These are phyloP conservation scores for Astraeus odoratus DNA, from an alignment of 768 basidiomycete genomes.

Conservation along the genomic window DNA sequence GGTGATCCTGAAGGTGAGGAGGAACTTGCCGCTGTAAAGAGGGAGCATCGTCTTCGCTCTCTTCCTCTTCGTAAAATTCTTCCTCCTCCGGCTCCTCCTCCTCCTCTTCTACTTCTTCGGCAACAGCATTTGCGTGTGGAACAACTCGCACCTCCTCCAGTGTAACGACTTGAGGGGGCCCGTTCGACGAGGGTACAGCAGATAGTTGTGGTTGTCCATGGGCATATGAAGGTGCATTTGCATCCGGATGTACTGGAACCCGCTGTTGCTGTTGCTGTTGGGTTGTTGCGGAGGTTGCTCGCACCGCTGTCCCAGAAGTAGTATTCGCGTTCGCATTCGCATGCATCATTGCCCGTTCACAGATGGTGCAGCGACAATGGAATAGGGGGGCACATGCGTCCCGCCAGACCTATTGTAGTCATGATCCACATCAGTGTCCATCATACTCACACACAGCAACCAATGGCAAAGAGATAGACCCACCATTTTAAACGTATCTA, in stretches of 20 bases:
- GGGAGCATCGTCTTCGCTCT: slow-evolving; percentile 16
- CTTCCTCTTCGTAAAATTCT: slow-evolving; percentile 23
- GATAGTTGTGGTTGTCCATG: too few species aligned
- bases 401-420: slow-evolving; percentile 59
- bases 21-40: too few species aligned
- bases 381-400: slow-evolving; percentile 68
- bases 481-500: slow-evolving; percentile 53
- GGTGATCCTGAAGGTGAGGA: too few species aligned
- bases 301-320: slow-evolving; percentile 15
- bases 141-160: slow-evolving; percentile 18
- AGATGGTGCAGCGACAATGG: slow-evolving; percentile 67
- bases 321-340: slow-evolving; percentile 37
- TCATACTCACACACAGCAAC: not conserved
- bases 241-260: not conserved
- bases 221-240: slow-evolving; percentile 1
- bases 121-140: slow-evolving; percentile 25
- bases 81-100: slow-evolving; percentile 17
- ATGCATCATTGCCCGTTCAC: slow-evolving; percentile 55
- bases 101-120: slow-evolving; percentile 23
- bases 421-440: too few species aligned
- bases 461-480: slow-evolving; percentile 18
- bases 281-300: slow-evolving; percentile 11
- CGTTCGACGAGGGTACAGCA: too few species aligned
- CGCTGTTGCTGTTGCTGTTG: slow-evolving; percentile 11
- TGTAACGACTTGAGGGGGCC: too few species aligned